phyloP scores from a whole-genome alignment of 306 rosid genomes.

The Trifolium subterraneum region DNA sequence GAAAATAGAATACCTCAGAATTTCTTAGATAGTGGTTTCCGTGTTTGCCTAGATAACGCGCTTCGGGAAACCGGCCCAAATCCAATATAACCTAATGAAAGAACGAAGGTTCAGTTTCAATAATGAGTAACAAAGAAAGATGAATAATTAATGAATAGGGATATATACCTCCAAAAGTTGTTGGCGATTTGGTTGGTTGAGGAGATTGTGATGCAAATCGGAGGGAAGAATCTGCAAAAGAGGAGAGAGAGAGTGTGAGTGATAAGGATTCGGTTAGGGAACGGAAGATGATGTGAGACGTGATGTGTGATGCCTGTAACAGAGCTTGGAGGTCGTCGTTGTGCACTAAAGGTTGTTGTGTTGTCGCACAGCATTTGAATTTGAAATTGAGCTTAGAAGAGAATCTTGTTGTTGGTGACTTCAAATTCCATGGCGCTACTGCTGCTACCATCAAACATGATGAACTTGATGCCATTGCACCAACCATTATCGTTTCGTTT shows the following conservation, averaged over 20 bases:
- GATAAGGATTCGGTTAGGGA: too few relatives aligned
- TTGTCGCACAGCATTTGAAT: conserved; percentile 25
- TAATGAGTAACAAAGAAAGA: background rate
- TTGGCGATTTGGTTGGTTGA: conserved; percentile 52
- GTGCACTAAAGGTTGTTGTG: background rate
- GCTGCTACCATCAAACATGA: background rate
- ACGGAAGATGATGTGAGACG: background rate
- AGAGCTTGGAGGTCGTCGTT: conserved; percentile 59
- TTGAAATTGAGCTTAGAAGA: background rate
- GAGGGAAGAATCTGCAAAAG: conserved; percentile 61
- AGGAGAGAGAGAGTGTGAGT: too few relatives aligned
- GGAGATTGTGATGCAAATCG: conserved; percentile 63
- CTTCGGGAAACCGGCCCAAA: conserved; percentile 72
- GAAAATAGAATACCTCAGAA: conserved; percentile 46
- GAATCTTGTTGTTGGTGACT: background rate
- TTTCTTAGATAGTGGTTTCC: conserved; percentile 57
- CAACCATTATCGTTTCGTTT: conserved; percentile 23
- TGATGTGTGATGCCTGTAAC: conserved; percentile 45
- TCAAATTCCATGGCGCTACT: conserved; percentile 26
- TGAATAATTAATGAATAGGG: background rate
- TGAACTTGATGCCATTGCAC: background rate
- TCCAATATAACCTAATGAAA: conserved; percentile 64
- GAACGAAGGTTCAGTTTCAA: background rate
- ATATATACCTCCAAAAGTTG: conserved; percentile 59
- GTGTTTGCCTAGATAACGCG: conserved; percentile 60